These are phyloP conservation scores for Nissolia schottii DNA, from an alignment of 306 rosid genomes.

Conservation along the genomic window DNA sequence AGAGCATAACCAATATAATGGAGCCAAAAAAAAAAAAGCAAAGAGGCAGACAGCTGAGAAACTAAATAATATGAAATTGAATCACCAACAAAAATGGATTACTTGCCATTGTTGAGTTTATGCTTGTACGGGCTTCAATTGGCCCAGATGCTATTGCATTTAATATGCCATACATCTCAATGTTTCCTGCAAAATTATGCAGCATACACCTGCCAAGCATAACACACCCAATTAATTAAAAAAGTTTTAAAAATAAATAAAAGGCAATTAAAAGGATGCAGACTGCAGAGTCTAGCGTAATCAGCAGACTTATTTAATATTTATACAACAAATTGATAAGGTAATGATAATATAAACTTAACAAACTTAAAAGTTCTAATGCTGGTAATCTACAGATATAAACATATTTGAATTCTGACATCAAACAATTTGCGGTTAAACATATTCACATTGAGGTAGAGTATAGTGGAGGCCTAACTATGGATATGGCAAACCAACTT, in stretches of 20 bases:
- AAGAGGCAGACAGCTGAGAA: slow-evolving; percentile 9
- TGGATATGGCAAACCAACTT: neutral
- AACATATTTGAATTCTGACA: neutral
- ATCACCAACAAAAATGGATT: neutral
- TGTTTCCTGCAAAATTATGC: slow-evolving; percentile 89
- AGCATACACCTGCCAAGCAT: slow-evolving; percentile 81
- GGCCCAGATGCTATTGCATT: slow-evolving; percentile 85
- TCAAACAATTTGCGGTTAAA: neutral
- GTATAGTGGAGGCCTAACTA: neutral
- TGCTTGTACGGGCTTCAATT: slow-evolving; percentile 68
- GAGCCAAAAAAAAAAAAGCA: neutral
- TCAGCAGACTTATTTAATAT: neutral
- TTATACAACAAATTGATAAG: neutral
- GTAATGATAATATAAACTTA: neutral
- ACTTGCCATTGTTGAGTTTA: slow-evolving; percentile 82
- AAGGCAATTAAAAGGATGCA: slow-evolving; percentile 13
- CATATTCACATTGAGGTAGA: neutral
- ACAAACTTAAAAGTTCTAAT: neutral
- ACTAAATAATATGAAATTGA: slow-evolving; percentile 8
- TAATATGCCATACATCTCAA: slow-evolving; percentile 82
- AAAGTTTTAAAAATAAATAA: neutral
- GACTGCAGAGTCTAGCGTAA: neutral
- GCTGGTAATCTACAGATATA: neutral
- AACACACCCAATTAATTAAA: slow-evolving; percentile 14
- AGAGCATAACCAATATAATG: neutral